Evolutionary conservation across 495 filamentous ascomycete species (phyloP).

Genomic region (Aspergillus wentii): DNA sequence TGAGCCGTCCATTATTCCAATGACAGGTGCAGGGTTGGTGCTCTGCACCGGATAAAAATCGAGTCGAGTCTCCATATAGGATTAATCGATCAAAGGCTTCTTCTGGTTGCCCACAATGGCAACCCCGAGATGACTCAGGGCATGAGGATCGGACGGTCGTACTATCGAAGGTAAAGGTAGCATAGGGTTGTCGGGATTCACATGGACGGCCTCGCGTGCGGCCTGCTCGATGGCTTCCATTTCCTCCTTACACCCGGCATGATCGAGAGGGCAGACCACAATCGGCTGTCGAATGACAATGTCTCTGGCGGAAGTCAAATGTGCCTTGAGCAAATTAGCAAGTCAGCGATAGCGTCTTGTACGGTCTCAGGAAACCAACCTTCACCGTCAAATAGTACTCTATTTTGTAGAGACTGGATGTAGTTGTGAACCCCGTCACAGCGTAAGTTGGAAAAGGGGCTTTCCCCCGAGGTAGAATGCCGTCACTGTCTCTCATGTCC

Average conservation of each 20-base stretch:
- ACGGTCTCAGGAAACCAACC: slow-evolving; percentile 47
- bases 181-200: slow-evolving; percentile 85
- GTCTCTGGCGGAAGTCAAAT: slow-evolving; percentile 85
- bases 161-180: slow-evolving; percentile 80
- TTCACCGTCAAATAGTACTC: slow-evolving; percentile 95
- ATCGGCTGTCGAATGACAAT: slow-evolving; percentile 90
- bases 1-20: neutral
- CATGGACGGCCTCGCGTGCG: slow-evolving; percentile 81
- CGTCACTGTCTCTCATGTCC: slow-evolving; percentile 82
- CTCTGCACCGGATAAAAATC: neutral
- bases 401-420: slow-evolving; percentile 93
- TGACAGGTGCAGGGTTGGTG: no score
- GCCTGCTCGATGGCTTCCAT: slow-evolving; percentile 97
- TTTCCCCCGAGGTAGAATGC: slow-evolving; percentile 79
- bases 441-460: slow-evolving; percentile 85
- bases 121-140: slow-evolving; percentile 71
- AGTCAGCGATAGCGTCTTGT: no score
- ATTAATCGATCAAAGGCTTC: slow-evolving; percentile 85
- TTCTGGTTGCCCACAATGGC: slow-evolving; percentile 81
- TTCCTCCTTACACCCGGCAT: slow-evolving; percentile 93
- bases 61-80: neutral
- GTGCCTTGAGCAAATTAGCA: slow-evolving; percentile 54
- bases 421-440: slow-evolving; percentile 87
- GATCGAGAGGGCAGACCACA: slow-evolving; percentile 92
- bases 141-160: slow-evolving; percentile 67